Percentiles rank a stretch among this genome's conserved stretches.
Evolutionary conservation across 2,329 filamentous ascomycete species (phyloP).

Genomic region (Aciculosporium take): DNA sequence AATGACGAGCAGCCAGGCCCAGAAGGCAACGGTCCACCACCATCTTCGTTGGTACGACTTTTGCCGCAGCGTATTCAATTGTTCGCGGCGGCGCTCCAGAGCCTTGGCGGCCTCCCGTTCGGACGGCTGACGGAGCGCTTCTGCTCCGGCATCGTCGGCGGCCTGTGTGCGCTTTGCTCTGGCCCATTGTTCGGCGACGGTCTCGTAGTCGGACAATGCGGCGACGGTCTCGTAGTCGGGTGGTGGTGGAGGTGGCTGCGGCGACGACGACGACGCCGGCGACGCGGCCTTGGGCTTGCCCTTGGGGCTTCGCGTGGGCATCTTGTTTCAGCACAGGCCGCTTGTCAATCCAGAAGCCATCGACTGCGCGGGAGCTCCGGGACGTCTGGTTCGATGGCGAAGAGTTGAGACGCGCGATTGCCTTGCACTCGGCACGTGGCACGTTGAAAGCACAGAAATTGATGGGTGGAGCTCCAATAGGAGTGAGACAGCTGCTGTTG

Average conservation of each 20-base stretch:
- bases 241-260: not conserved
- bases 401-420: not conserved
- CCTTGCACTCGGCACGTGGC: not conserved
- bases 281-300: constrained; percentile 12
- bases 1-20: constrained; percentile 54
- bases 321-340: constrained; percentile 10
- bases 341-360: constrained; percentile 14
- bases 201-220: constrained; percentile 31
- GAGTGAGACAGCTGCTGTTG: no score
- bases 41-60: constrained; percentile 37
- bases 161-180: constrained; percentile 37
- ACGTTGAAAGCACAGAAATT: not conserved
- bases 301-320: constrained; percentile 15
- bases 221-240: constrained; percentile 39
- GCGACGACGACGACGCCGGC: constrained; percentile 8
- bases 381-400: not conserved
- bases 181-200: constrained; percentile 39
- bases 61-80: constrained; percentile 34
- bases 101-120: constrained; percentile 21
- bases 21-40: constrained; percentile 51
- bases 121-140: constrained; percentile 16
- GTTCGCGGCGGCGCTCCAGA: constrained; percentile 30
- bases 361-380: constrained; percentile 10
- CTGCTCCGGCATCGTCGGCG: constrained; percentile 22
- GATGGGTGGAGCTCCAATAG: not conserved